Conservation (phyloP, 2,329 filamentous ascomycete genomes). For the Arachnopeziza araneosa region DNA sequence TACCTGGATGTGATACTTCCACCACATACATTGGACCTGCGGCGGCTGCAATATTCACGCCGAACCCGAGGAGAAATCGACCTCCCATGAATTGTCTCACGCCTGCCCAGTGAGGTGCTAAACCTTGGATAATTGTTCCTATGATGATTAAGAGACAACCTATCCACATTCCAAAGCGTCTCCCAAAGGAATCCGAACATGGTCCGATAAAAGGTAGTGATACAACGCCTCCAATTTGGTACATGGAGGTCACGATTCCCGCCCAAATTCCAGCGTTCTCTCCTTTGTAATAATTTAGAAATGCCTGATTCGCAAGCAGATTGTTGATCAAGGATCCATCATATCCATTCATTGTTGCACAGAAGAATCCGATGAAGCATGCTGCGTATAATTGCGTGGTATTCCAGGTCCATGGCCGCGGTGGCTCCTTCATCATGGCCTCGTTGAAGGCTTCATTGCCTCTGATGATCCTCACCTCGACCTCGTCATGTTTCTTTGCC, state of each 20-base stretch:
- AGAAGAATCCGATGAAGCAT: conserved; percentile 44
- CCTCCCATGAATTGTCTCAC: conserved; percentile 45
- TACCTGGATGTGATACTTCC: conserved; percentile 39
- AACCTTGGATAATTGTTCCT: conserved; percentile 41
- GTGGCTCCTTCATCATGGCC: conserved; percentile 48
- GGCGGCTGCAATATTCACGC: conserved; percentile 41
- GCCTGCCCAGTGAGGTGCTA: conserved; percentile 30
- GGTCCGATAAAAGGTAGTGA: conserved; percentile 43
- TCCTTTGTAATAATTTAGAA: conserved; percentile 36
- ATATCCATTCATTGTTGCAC: conserved; percentile 48
- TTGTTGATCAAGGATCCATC: conserved; percentile 47
- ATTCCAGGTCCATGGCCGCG: conserved; percentile 35
- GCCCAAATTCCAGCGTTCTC: conserved; percentile 42
- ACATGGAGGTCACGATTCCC: conserved; percentile 46
- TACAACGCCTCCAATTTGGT: conserved; percentile 45
- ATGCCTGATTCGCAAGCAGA: conserved; percentile 38
- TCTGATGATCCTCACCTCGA: conserved; percentile 38
- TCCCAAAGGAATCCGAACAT: conserved; percentile 42
- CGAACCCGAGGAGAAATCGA: conserved; percentile 58
- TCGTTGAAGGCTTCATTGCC: conserved; percentile 51
- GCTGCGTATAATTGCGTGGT: conserved; percentile 40
- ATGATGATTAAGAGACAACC: conserved; percentile 40
- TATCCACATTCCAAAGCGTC: conserved; percentile 42
- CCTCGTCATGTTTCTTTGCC: conserved; percentile 26
- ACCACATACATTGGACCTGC: conserved; percentile 44